A percentile compares a stretch with the other conserved stretches of the same genome.
Evolutionary conservation across 768 basidiomycete genomes (phyloP).

Genomic region (Mycena metata): DNA sequence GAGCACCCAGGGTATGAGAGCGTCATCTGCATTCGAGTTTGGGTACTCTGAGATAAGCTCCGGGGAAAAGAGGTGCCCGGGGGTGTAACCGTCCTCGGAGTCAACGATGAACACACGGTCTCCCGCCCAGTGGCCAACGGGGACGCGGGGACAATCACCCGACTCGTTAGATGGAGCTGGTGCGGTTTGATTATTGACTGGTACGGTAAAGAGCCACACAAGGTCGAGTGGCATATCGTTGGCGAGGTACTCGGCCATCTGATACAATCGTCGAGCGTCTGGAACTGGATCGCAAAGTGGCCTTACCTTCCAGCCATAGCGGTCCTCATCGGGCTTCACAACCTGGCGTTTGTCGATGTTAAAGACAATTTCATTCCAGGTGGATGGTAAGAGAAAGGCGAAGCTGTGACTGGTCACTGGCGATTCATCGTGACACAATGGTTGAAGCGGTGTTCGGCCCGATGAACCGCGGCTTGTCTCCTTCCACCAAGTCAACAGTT

Average conservation of each 20-base stretch:
- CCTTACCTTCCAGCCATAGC: conserved; percentile 11
- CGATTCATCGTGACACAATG: too few relatives aligned
- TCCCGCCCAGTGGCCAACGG: conserved; percentile 31
- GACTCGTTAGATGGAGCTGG: not conserved
- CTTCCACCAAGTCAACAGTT: too few relatives aligned
- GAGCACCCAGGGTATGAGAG: not conserved
- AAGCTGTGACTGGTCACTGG: too few relatives aligned
- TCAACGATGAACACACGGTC: conserved; percentile 29
- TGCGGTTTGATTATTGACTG: not conserved
- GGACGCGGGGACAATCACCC: not conserved
- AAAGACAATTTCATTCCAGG: not conserved
- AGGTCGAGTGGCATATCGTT: not conserved
- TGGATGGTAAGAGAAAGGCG: too few relatives aligned
- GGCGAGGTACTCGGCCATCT: conserved; percentile 6
- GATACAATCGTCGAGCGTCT: not conserved
- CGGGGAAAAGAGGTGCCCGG: not conserved
- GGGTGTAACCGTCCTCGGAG: not conserved
- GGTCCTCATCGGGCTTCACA: not conserved
- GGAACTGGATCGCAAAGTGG: not conserved
- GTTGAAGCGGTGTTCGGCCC: too few relatives aligned
- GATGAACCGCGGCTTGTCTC: too few relatives aligned
- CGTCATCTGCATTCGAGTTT: not conserved
- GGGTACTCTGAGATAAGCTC: conserved; percentile 10
- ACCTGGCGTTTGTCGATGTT: conserved; percentile 26
- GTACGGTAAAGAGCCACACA: conserved; percentile 20